These are phyloP conservation scores for Musa beccarii DNA, from an alignment of 176 grass and related monocot species.

Conservation along the genomic window DNA sequence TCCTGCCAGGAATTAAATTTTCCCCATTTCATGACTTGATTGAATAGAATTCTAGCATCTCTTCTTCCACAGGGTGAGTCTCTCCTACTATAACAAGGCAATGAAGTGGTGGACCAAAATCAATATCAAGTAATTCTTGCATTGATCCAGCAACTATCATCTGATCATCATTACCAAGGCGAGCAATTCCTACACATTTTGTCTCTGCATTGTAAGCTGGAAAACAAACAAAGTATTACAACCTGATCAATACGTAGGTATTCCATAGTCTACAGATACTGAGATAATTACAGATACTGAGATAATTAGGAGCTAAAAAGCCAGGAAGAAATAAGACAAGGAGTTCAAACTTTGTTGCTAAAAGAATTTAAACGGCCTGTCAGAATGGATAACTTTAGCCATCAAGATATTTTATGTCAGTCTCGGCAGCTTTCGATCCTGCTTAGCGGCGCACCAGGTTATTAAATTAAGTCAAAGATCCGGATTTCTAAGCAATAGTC, in stretches of 20 bases:
- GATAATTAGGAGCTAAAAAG: neutral
- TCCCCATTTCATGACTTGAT: conserved; percentile 24
- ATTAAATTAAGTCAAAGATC: no score
- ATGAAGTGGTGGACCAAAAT: conserved; percentile 88
- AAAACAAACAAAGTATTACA: conserved; percentile 17
- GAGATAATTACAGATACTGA: neutral
- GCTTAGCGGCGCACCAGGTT: no score
- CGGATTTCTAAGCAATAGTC: no score
- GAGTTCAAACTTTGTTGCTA: neutral
- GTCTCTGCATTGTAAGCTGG: conserved; percentile 53
- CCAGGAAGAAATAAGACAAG: neutral
- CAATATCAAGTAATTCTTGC: conserved; percentile 50
- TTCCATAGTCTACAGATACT: neutral
- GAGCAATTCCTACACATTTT: conserved; percentile 69
- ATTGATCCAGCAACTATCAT: conserved; percentile 76
- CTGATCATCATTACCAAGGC: conserved; percentile 76
- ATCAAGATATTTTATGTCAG: neutral
- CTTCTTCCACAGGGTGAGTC: conserved; percentile 76
- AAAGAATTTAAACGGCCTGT: neutral
- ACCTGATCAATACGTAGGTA: neutral
- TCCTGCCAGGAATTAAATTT: neutral
- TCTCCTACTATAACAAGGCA: conserved; percentile 84
- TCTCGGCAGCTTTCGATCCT: no score
- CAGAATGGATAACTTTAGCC: neutral
- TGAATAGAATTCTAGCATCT: conserved; percentile 77